Evolutionary conservation across 176 grass and related monocot genomes (phyloP), one percentile per base, ranked within the genome.

Genomic region (Lolium multiflorum): DNA sequence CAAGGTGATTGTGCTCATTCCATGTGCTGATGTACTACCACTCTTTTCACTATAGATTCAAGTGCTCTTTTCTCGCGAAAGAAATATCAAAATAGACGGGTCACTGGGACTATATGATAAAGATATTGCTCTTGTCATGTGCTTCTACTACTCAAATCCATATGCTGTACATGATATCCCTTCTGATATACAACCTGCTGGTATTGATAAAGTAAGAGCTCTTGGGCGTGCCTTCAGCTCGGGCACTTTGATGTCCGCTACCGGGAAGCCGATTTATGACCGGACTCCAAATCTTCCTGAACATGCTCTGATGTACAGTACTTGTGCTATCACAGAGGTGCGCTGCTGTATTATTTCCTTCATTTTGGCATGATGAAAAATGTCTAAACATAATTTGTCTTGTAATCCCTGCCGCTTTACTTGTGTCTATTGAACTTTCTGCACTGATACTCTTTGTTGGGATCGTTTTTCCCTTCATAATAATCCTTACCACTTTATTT

Each of bases 61-160:
- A 41, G 66, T 70, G 66, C 66, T 3, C 66, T 0, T 41, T 41
- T 37, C 35, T 44, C 6, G 41, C 37, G 18, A 20, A 70, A 9
- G 17, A 70, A 70, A 39, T 41, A 20, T 41, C 66, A 9, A 4
- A 11, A 61, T 1, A 61, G 37, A 44, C n/a, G 67, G 37, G 38
- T 71, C n/a, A 18, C 43, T 71, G 67, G 67, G 67, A 11, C 67
- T 71, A 5, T 44, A 71, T 70, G 66, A 70, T 71, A 44, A 20
- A 20, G 18, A 71, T 71, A 71, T 71, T 43, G 67, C 67, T 39
- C n/a, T 71, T 44, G 38, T 70, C 37, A 70, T 37, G 8, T 70
- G 16, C 37, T n/a, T 70, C 66, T 39, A 39, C 66, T n/a, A 5
- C 66, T 18, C 37, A 41, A 4, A 41, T 20, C 37, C 38, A 70